Evolutionary conservation across 2,329 filamentous ascomycete genomes (phyloP).

Genomic region (Aspergillus ibericus): DNA sequence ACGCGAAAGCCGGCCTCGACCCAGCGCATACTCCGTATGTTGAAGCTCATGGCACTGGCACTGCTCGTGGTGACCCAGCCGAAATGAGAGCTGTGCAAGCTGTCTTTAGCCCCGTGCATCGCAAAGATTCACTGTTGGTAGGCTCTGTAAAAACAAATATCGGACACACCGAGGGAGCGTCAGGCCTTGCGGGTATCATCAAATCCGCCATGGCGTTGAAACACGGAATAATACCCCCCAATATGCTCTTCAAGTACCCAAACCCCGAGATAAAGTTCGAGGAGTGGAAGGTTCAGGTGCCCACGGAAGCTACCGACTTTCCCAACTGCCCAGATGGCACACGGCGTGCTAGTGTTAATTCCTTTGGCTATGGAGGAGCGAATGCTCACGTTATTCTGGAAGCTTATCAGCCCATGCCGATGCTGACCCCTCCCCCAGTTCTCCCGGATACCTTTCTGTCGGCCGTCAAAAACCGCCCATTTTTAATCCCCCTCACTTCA

Average conservation of each 20-base stretch:
- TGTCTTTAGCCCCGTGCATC: conserved; percentile 15
- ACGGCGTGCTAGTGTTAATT: conserved; percentile 23
- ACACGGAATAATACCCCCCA: conserved; percentile 28
- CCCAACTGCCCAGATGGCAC: conserved; percentile 6
- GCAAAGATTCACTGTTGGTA: conserved; percentile 15
- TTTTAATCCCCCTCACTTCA: too few relatives aligned
- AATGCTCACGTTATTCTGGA: conserved; percentile 25
- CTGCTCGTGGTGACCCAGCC: conserved; percentile 27
- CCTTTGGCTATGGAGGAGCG: conserved; percentile 21
- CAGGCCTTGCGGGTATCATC: conserved; percentile 29
- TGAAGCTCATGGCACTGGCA: conserved; percentile 45
- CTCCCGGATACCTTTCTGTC: too few relatives aligned
- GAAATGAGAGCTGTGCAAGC: conserved; percentile 24
- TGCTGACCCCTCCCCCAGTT: too few relatives aligned
- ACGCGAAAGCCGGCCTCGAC: conserved; percentile 32
- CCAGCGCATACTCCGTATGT: conserved; percentile 33
- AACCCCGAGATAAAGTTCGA: conserved; percentile 25
- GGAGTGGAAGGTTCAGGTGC: conserved; percentile 18
- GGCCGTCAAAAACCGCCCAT: too few relatives aligned
- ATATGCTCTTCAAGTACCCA: conserved; percentile 23
- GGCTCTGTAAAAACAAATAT: conserved; percentile 31
- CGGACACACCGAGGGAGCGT: conserved; percentile 28
- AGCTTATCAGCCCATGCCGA: neutral
- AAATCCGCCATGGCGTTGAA: conserved; percentile 29
- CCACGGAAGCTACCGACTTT: conserved; percentile 18